Base-by-base conservation (phyloP, 257 asterid genomes). In the Vinca minor region DNA sequence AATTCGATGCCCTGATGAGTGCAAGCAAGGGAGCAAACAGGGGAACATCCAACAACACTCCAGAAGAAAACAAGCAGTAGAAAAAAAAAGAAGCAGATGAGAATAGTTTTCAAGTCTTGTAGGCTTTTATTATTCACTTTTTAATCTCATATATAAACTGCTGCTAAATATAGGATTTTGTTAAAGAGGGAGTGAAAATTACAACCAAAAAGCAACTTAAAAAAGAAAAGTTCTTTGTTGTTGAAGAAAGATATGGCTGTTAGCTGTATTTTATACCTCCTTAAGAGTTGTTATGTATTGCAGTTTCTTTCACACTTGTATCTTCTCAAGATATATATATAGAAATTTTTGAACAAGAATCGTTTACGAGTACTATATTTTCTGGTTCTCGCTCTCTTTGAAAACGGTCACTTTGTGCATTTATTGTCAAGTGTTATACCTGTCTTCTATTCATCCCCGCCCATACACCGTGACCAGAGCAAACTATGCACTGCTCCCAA, bases 1-100 rank as follows among this genome's bases (percentile, higher is more conserved):
- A 85, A 44, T 90, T 90, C 41, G 97, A 90, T 20, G 56, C 76
- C n/a, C 71, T 85, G 68, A 84, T 84, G 87, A 77, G 69, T 32
- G 73, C 82, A 17, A 69, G 54, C 54, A 77, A 70, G 62, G 70
- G 66, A 41, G 26, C 76, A 49, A 62, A 28, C 42, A 68, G 63
- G 14, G 71, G 73, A 74, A 55, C 41, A 55, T 34, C 47, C 74
- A 75, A 71, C 69, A 66, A 71, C 69, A 44, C 75, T 76, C 67
- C 76, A 63, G 65, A 83, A 70, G 83, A 70, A 68, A 87, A 68
- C 61, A 72, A 76, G 74, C 71, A 77, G 77, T 77, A 72, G 65
- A 35, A 12, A 25, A 14, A 20, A 10, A 38, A 47, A 4, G 17
- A 63, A 5, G 29, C 7, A n/a, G n/a, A n/a, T n/a, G n/a, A n/a